Base-by-base conservation (phyloP, 2,329 filamentous ascomycete genomes). In the Fusarium paranaense region DNA sequence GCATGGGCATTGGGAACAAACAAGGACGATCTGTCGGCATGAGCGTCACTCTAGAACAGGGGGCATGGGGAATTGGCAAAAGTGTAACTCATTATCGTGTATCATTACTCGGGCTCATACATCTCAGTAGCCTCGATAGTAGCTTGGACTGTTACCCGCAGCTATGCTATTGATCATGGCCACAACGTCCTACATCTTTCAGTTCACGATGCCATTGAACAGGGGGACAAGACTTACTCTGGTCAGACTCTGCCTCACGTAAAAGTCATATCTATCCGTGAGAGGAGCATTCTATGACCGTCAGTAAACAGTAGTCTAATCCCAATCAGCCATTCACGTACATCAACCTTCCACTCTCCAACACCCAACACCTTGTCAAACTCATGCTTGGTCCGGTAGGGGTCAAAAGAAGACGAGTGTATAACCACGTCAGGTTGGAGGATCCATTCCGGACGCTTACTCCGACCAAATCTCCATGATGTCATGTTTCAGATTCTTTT, bases 341-440 rank as follows among this genome's bases (percentile, higher is more conserved):
- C 57, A 50, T 45, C 30, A 22, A 52, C 13, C 10, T 30, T 58
- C 45, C 20, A 59, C 7, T n/a, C 22, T 20, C 22, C 60, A 4
- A 16, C 25, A 25, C 32, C n/a, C 25, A 40, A 7, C 20, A 62
- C 5, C 22, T 16, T 20, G 42, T 54, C 18, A 25, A 54, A 32
- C 27, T 64, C 45, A 4, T 52, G 42, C 30, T 45, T 16, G 35
- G 54, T 27, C 42, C 63, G 25, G 18, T 54, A 20, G 50, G 66
- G 57, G 25, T 59, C 62, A 35, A 64, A 65, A 27, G 50, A 61
- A 13, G 57, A 59, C 11, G 57, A 59, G 35, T 59, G 35, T 37
- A 59, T 59, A 18, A 30, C 22, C 14, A 59, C 57, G 2, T 40
- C 57, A 40, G 25, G 35, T 37, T 59, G 57, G 16, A 59, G 57